Percentiles rank a stretch among this genome's conserved stretches.
phyloP scores from a whole-genome alignment of 139 green algal species.

The Coelastrella sp. region DNA sequence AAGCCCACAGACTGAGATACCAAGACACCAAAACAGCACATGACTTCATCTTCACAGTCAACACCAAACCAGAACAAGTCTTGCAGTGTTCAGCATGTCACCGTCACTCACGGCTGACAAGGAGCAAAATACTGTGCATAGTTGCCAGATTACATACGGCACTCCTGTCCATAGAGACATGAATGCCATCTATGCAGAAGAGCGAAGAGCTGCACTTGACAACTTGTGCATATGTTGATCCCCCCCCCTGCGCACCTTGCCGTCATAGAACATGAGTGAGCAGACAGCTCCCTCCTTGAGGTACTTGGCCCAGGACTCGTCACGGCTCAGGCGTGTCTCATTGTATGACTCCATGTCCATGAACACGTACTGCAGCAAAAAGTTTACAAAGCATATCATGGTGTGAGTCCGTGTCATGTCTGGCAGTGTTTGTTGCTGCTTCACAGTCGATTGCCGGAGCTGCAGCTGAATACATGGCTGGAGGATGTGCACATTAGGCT shows the following conservation, averaged over 20 bases:
- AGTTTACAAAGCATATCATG: background rate
- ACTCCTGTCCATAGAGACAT: too few species aligned
- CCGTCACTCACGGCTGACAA: too few species aligned
- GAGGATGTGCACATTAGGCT: too few species aligned
- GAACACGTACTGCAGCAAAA: slow-evolving; percentile 87
- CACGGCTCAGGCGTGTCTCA: slow-evolving; percentile 87
- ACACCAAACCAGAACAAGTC: too few species aligned
- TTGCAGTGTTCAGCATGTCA: too few species aligned
- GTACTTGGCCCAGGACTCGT: slow-evolving; percentile 88
- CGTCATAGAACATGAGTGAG: slow-evolving; percentile 90
- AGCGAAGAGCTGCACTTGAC: background rate
- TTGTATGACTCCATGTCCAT: slow-evolving; percentile 98
- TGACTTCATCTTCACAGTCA: too few species aligned
- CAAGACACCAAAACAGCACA: background rate
- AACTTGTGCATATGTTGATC: background rate
- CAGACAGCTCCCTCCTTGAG: slow-evolving; percentile 85
- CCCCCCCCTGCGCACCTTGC: slow-evolving; percentile 63
- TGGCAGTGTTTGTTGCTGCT: background rate
- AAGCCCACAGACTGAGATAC: too few species aligned
- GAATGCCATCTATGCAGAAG: too few species aligned
- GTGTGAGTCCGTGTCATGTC: background rate
- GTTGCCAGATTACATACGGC: too few species aligned
- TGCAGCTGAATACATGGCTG: too few species aligned
- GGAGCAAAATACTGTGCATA: too few species aligned
- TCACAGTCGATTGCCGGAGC: background rate